Evolutionary conservation across 1,284 basidiomycete genomes (phyloP).

Genomic region (Sparassis latifolia): DNA sequence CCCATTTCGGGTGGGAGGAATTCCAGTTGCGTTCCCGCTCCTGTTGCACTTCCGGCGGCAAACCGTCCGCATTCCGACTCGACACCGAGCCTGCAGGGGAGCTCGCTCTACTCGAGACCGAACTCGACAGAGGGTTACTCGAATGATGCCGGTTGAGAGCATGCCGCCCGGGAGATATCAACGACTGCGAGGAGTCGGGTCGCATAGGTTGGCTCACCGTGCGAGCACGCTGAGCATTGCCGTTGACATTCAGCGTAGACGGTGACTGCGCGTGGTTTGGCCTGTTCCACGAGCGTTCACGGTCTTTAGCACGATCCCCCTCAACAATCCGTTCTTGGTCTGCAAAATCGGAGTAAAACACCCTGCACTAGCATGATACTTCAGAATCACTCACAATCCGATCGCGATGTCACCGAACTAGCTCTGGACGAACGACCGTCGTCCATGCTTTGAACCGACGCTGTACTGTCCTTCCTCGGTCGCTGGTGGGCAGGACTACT

Average conservation of each 20-base stretch:
- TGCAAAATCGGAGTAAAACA: constrained; percentile 12
- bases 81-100: constrained; percentile 18
- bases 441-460: constrained; percentile 31
- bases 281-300: constrained; percentile 53
- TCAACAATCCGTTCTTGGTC: constrained; percentile 40
- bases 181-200: constrained; percentile 20
- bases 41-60: constrained; percentile 31
- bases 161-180: constrained; percentile 13
- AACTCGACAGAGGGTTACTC: constrained; percentile 12
- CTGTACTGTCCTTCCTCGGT: constrained; percentile 28
- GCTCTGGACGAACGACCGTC: constrained; percentile 33
- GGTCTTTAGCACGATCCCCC: constrained; percentile 36
- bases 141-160: constrained; percentile 17
- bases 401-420: constrained; percentile 39
- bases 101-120: constrained; percentile 9
- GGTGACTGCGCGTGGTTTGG: constrained; percentile 28
- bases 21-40: constrained; percentile 53
- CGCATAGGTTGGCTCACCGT: constrained; percentile 21
- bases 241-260: constrained; percentile 11
- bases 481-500: constrained; percentile 16
- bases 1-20: constrained; percentile 48
- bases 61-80: constrained; percentile 12
- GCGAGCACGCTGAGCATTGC: constrained; percentile 19
- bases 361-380: neutral
- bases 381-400: constrained; percentile 34